Evolutionary conservation across 352 stramenopile genomes (phyloP), one percentile per base, ranked within the genome.

Genomic region (Globisporangium abappressorium): DNA sequence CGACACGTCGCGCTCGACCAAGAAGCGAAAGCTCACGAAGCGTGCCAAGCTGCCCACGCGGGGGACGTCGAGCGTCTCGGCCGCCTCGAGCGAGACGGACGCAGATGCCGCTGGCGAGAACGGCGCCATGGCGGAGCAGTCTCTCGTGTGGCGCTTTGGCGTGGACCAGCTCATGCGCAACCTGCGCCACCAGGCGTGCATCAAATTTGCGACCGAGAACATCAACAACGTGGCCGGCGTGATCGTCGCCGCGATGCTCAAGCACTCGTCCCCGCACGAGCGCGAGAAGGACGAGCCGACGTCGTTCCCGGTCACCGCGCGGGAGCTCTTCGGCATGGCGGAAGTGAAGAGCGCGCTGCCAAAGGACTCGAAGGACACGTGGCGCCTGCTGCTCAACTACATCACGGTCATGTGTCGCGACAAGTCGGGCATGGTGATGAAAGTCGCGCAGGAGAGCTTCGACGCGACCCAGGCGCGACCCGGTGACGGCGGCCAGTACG

Each of bases 391-490:
- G 57, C 80, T 96, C 30, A 95, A 95, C 68, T 96, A 94, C 78
- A 85, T 96, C 64, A 91, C 85, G 62, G 86, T 93, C 69, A 96
- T 96, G 89, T 95, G 87, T 63, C 86, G 86, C 47, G 86, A 96
- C 76, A 93, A 93, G 74, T 94, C 87, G 9, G 89, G 87, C 18
- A 96, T 96, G 89, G 73, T 96, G 56, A 88, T 91, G 71, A 95
- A 95, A 69, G 82, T 89, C 3, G 79, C 81, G 24, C 69, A 85
- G 34, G 87, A 96, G 63, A 63, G 75, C 51, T 92, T 93, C 61
- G 82, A 94, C 65, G 64, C 82, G 28, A 83, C 79, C 14, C 74
- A 89, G 57, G 66, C 75, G 49, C 84, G 81, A 9, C 64, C 85
- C 2, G 82, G 84, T 43, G 89, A 96, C 49, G 89, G 89, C 22